Percentiles rank a stretch among this genome's conserved stretches.
phyloP scores from a whole-genome alignment of 2,329 filamentous ascomycete species.

The Diaporthe capsici region DNA sequence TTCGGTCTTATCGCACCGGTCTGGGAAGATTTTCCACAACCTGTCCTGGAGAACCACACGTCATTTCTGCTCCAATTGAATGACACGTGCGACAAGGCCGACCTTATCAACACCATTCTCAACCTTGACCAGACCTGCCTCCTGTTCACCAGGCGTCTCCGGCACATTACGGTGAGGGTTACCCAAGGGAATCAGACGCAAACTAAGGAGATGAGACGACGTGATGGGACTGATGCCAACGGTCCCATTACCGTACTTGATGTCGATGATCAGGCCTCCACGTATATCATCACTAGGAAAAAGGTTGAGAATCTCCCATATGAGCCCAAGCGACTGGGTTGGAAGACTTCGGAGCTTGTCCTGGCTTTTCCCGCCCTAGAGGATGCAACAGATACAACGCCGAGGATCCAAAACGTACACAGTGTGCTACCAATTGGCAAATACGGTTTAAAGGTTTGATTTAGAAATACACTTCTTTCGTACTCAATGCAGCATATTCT shows the following conservation, averaged over 20 bases:
- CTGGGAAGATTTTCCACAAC: conserved; percentile 4
- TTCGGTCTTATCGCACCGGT: conserved; percentile 3
- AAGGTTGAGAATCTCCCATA: not conserved
- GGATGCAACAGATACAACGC: not conserved
- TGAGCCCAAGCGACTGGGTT: not conserved
- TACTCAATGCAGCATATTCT: not conserved
- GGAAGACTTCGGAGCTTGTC: not conserved
- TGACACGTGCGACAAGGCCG: not conserved
- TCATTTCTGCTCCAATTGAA: not conserved
- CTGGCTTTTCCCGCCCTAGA: not conserved
- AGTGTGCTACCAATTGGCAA: not conserved
- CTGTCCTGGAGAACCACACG: not conserved
- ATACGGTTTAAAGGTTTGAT: not conserved
- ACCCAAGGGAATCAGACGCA: not conserved
- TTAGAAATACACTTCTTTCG: too few relatives aligned
- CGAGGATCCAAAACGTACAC: not conserved
- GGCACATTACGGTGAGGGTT: not conserved
- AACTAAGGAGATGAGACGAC: not conserved
- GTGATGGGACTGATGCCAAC: not conserved
- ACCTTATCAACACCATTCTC: not conserved
- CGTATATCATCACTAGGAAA: not conserved
- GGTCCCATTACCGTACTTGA: not conserved
- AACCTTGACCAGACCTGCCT: not conserved
- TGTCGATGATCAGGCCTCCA: not conserved
- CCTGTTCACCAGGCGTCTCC: not conserved